phyloP scores from a whole-genome alignment of 169 alveolate species.

The Eimeria praecox region DNA sequence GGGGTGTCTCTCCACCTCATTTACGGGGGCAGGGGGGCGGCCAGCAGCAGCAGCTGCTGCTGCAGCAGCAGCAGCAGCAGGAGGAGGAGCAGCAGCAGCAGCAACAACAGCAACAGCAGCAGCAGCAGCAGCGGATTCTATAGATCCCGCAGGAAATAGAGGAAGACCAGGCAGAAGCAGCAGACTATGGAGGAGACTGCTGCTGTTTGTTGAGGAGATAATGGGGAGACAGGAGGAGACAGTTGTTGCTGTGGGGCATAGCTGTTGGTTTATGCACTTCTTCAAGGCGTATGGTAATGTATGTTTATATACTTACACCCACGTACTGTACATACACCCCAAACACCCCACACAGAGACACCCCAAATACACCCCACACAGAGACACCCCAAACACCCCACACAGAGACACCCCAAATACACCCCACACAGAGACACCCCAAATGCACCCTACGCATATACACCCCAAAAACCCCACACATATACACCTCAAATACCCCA shows the following conservation, averaged over 20 bases:
- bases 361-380: too few species aligned
- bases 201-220: conserved; percentile 37
- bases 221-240: not conserved
- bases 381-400: too few species aligned
- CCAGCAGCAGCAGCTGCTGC: not conserved
- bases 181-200: conserved; percentile 20
- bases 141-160: not conserved
- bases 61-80: not conserved
- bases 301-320: too few species aligned
- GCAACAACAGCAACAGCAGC: not conserved
- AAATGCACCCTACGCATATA: too few species aligned
- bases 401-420: too few species aligned
- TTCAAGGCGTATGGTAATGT: conserved; percentile 14
- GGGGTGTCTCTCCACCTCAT: conserved; percentile 8
- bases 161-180: conserved; percentile 24
- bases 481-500: too few species aligned
- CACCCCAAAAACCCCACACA: too few species aligned
- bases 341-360: too few species aligned
- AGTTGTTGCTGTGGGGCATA: conserved; percentile 54
- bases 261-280: conserved; percentile 43
- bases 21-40: too few species aligned
- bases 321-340: too few species aligned
- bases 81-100: not conserved
- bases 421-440: too few species aligned
- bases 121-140: not conserved